Percentiles rank a stretch among this genome's conserved stretches.
These are phyloP conservation scores for Lactarius pseudohatsudake DNA, from an alignment of 768 basidiomycete species.

Conservation along the genomic window DNA sequence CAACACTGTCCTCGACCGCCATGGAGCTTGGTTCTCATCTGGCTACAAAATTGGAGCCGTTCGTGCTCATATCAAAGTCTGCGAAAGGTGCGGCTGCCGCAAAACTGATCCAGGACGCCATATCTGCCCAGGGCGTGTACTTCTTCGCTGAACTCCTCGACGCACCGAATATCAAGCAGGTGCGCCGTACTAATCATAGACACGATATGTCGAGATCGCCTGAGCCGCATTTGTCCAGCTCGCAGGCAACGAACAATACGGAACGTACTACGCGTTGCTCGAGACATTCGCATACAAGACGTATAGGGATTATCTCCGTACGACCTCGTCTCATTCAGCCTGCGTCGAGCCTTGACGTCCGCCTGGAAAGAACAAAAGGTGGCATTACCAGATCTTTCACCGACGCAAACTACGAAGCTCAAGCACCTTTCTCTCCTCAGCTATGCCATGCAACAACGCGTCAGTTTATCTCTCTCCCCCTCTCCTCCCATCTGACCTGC, in stretches of 20 bases:
- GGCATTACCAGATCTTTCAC: conserved; percentile 63
- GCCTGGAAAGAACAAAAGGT: conserved; percentile 58
- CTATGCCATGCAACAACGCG: conserved; percentile 73
- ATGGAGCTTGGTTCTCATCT: conserved; percentile 70
- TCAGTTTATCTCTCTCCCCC: conserved; percentile 40
- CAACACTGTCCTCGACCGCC: not conserved
- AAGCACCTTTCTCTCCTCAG: conserved; percentile 92
- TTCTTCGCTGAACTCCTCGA: conserved; percentile 90
- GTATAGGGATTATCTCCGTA: conserved; percentile 75
- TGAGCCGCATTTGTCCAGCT: conserved; percentile 50
- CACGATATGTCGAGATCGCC: not conserved
- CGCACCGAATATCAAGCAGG: conserved; percentile 81
- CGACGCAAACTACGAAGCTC: conserved; percentile 79
- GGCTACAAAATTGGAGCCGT: conserved; percentile 79
- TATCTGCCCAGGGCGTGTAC: conserved; percentile 85
- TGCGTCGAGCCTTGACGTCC: not conserved
- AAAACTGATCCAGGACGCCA: conserved; percentile 83
- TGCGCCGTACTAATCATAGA: conserved; percentile 35
- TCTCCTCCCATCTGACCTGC: conserved; percentile 2
- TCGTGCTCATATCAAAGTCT: conserved; percentile 87
- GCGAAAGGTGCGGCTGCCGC: conserved; percentile 91
- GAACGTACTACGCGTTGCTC: conserved; percentile 61
- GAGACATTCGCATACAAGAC: conserved; percentile 91
- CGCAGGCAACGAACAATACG: conserved; percentile 59
- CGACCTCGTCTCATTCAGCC: conserved; percentile 33